phyloP scores from a whole-genome alignment of 805 yeast genomes.

The Starmerella sp. region DNA sequence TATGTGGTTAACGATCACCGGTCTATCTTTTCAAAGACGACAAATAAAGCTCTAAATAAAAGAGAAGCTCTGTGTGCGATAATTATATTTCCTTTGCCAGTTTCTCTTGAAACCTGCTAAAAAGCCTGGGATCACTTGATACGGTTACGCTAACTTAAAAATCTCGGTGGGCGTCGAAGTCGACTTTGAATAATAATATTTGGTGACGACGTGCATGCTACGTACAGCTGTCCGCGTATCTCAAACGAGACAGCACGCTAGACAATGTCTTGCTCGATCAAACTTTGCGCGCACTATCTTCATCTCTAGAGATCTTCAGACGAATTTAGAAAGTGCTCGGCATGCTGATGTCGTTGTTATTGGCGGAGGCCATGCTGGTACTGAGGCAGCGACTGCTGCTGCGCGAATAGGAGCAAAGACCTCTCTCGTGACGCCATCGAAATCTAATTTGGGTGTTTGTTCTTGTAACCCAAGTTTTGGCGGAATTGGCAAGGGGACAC shows the following conservation, averaged over 20 bases:
- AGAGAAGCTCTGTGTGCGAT: no score
- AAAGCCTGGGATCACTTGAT: no score
- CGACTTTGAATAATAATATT: not conserved
- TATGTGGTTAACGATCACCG: no score
- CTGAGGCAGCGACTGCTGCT: slow-evolving; percentile 91
- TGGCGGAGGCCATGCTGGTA: slow-evolving; percentile 99
- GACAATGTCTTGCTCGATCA: not conserved
- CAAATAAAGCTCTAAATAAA: no score
- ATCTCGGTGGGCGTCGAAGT: no score
- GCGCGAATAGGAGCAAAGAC: slow-evolving; percentile 73
- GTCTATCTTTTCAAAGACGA: no score
- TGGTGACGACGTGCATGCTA: not conserved
- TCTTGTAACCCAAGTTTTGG: slow-evolving; percentile 98
- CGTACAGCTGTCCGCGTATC: not conserved
- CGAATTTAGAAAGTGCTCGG: not conserved
- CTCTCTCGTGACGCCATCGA: slow-evolving; percentile 63
- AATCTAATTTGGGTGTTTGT: slow-evolving; percentile 75
- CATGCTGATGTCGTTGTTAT: slow-evolving; percentile 62
- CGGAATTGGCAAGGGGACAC: slow-evolving; percentile 94
- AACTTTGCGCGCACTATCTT: slow-evolving; percentile 3
- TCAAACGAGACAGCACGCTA: not conserved
- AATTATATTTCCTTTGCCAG: no score
- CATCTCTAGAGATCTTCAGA: slow-evolving; percentile 11
- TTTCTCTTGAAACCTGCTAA: no score
- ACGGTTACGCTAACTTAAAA: no score